These are phyloP conservation scores for Tulasnella sp. DNA, from an alignment of 768 basidiomycete genomes.

Conservation along the genomic window DNA sequence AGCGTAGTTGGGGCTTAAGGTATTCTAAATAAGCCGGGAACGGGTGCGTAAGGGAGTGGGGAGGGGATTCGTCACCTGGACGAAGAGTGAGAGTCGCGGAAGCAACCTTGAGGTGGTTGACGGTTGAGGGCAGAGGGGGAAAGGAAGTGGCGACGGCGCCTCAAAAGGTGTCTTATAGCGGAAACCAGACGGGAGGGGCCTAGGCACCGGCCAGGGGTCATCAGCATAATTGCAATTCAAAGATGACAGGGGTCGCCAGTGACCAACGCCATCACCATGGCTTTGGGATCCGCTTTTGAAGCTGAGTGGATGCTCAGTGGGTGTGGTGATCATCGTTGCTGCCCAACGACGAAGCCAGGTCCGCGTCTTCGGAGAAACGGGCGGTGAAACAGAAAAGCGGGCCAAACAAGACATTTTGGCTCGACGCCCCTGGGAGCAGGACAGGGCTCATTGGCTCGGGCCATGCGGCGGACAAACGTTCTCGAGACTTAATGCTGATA, in stretches of 20 bases:
- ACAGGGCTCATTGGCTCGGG: not conserved
- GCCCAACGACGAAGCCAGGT: conserved; percentile 5
- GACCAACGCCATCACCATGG: not conserved
- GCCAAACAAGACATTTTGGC: conserved; percentile 11
- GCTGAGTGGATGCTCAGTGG: not conserved
- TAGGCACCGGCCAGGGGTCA: conserved; percentile 11
- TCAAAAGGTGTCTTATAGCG: not conserved
- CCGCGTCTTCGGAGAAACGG: conserved; percentile 11
- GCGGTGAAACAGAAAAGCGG: conserved; percentile 12
- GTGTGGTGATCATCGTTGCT: conserved; percentile 12
- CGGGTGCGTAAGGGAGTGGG: conserved; percentile 1
- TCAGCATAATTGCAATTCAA: conserved; percentile 15
- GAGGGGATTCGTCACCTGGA: conserved; percentile 4
- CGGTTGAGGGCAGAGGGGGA: not conserved
- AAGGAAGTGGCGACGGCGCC: conserved; percentile 13
- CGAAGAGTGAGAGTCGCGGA: not conserved
- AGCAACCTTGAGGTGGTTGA: not conserved
- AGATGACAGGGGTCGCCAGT: conserved; percentile 16
- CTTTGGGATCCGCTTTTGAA: conserved; percentile 1
- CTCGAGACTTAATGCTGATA: not conserved
- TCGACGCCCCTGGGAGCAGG: not conserved
- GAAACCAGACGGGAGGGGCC: not conserved
- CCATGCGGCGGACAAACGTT: conserved; percentile 9
- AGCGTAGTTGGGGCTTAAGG: not conserved
- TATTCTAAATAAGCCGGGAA: not conserved